Conservation (phyloP, 345 rosid genomes). For the Pistacia atlantica region DNA sequence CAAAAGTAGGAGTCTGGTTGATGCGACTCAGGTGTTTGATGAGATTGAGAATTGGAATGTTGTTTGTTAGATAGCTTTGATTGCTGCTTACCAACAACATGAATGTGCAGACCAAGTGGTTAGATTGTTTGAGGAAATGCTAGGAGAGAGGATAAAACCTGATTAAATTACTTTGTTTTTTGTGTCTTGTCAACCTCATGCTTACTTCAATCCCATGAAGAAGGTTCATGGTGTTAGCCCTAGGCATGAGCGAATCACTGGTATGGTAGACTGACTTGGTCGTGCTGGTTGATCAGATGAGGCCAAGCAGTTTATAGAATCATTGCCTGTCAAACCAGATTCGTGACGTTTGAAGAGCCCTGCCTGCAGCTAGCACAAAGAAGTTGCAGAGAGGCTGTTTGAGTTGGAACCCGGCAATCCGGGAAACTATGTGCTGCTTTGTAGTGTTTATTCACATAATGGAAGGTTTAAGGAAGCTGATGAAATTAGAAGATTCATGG, state of each 20-base stretch:
- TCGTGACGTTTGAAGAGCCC: conserved; percentile 40
- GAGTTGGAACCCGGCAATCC: conserved; percentile 44
- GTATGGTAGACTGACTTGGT: conserved; percentile 53
- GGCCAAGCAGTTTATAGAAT: conserved; percentile 38
- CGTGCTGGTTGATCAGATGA: conserved; percentile 44
- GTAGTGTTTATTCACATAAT: conserved; percentile 34
- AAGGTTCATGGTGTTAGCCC: conserved; percentile 36
- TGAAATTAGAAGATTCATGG: conserved; percentile 46
- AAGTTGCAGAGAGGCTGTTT: conserved; percentile 41
- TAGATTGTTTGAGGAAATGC: conserved; percentile 42
- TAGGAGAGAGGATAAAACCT: conserved; percentile 36
- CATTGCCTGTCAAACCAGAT: conserved; percentile 39
- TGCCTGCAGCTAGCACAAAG: conserved; percentile 48
- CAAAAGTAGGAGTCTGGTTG: conserved; percentile 39
- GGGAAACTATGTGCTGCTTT: conserved; percentile 39
- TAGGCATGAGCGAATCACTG: conserved; percentile 46
- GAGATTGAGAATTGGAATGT: conserved; percentile 37
- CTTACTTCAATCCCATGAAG: conserved; percentile 45
- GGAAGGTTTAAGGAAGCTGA: conserved; percentile 44
- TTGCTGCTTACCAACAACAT: conserved; percentile 51
- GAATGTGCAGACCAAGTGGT: conserved; percentile 37
- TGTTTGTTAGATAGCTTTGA: conserved; percentile 47
- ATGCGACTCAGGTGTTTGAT: conserved; percentile 34
- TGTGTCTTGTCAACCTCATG: conserved; percentile 45
- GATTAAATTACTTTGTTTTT: conserved; percentile 35